These are phyloP conservation scores for Solanum aculeatissimum DNA, from an alignment of 305 asterid genomes.

Conservation along the genomic window DNA sequence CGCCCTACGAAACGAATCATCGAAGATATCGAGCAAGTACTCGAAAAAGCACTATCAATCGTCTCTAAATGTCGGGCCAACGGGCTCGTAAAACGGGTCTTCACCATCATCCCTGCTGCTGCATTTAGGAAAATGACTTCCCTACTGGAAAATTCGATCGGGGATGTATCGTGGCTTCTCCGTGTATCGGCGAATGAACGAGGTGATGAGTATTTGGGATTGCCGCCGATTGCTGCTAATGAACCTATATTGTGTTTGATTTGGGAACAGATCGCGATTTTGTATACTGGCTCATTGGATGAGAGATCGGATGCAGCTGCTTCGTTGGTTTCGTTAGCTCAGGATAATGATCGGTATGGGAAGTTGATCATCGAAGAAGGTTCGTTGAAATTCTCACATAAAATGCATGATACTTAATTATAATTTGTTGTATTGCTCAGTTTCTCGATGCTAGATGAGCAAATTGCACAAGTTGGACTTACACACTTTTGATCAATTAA, in stretches of 20 bases:
- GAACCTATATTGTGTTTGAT: slow-evolving; percentile 15
- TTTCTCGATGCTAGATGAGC: no score
- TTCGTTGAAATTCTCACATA: background rate
- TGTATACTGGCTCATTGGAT: background rate
- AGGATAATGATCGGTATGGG: slow-evolving; percentile 12
- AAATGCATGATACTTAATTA: background rate
- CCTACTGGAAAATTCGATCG: slow-evolving; percentile 5
- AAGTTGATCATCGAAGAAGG: slow-evolving; percentile 10
- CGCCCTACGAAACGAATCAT: slow-evolving; percentile 4
- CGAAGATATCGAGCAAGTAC: slow-evolving; percentile 10
- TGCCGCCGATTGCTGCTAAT: slow-evolving; percentile 18
- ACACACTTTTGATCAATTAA: background rate
- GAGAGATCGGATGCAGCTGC: slow-evolving; percentile 7
- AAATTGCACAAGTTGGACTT: no score
- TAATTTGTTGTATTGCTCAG: background rate
- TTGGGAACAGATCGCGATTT: slow-evolving; percentile 16
- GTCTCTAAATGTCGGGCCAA: slow-evolving; percentile 1
- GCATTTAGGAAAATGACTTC: slow-evolving; percentile 5
- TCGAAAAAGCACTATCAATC: slow-evolving; percentile 4
- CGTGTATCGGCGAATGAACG: slow-evolving; percentile 3
- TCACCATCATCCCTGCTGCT: slow-evolving; percentile 13
- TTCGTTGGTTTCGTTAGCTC: slow-evolving; percentile 10
- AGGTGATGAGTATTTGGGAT: slow-evolving; percentile 4
- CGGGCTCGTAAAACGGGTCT: slow-evolving; percentile 5
- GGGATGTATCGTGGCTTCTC: slow-evolving; percentile 12